Percentiles rank a stretch among this genome's conserved stretches.
phyloP scores from a whole-genome alignment of 768 basidiomycete species.

The Rhizopogon salebrosus region DNA sequence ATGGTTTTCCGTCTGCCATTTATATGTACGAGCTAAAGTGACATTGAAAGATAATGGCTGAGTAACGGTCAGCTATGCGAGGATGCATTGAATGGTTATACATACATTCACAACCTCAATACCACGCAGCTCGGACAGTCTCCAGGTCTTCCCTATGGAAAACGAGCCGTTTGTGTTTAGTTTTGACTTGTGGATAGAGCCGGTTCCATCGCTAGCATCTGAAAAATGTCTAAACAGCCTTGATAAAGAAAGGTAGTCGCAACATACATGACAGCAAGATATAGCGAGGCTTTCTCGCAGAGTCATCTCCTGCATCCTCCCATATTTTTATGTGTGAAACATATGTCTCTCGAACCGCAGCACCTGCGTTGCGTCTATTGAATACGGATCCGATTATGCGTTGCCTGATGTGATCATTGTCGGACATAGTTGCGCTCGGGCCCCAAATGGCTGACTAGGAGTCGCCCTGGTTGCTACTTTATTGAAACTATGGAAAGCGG shows the following conservation, averaged over 20 bases:
- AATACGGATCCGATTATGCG: constrained; percentile 84
- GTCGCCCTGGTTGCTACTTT: too few species aligned
- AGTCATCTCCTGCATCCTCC: constrained; percentile 78
- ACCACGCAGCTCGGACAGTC: constrained; percentile 70
- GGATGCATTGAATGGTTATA: constrained; percentile 13
- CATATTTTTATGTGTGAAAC: constrained; percentile 89
- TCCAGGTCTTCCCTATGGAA: constrained; percentile 98
- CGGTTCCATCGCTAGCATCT: constrained; percentile 60
- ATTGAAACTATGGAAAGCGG: neutral
- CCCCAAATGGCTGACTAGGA: too few species aligned
- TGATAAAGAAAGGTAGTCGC: neutral
- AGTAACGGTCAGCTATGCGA: constrained; percentile 10
- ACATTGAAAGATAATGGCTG: constrained; percentile 71
- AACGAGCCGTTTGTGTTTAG: constrained; percentile 91
- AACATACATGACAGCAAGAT: constrained; percentile 88
- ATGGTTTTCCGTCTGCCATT: constrained; percentile 79
- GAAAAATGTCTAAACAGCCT: constrained; percentile 5
- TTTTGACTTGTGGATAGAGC: constrained; percentile 94
- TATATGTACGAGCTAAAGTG: constrained; percentile 84
- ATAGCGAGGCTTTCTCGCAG: constrained; percentile 80
- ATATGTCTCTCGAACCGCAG: constrained; percentile 70
- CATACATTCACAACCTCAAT: constrained; percentile 75
- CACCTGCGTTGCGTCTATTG: constrained; percentile 60
- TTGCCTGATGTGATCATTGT: constrained; percentile 49
- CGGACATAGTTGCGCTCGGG: constrained; percentile 32